Base-by-base conservation (phyloP, 2,329 filamentous ascomycete genomes). In the Sphaerulina populicola region DNA sequence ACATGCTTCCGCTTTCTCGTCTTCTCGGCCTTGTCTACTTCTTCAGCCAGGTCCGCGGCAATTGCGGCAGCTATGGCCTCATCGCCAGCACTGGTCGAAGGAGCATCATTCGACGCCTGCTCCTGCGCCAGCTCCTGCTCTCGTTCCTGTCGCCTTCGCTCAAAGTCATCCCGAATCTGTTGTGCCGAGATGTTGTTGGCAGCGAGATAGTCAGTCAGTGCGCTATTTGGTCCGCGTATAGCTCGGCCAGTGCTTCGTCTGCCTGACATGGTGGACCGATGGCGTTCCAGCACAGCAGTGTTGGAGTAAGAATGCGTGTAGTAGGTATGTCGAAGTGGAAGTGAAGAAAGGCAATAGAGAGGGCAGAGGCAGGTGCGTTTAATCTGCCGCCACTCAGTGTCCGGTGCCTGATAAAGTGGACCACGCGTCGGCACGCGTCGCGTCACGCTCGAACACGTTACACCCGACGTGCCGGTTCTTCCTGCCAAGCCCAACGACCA, bases 161-260 rank as follows among this genome's bases (percentile, higher is more conserved):
- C 73, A 62, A 80, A 79, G 46, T 81, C 79, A 58, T 78, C 71
- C 41, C 77, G 74, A 54, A 84, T 83, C 60, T 82, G 78, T 47
- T 73, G 72, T 2, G 81, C 81, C 18, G 80, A 86, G 58, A 88
- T 88, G 61, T 87, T 87, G 66, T 86, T 82, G 2, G 83, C 79
- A 44, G 81, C 81, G 48, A 85, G 70, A 60, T 84, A 85, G 62
- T 85, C 81, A 6, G 82, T 85, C 62, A 85, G 69, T 10, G 82
- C 82, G 52, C 81, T 84, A 58, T 81, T 81, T 29, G 80, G 80
- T 2, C 76, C 77, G 44, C 76, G 74, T 60, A 79, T 78, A 11
- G 46, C 39, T 54, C 72, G 69, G 59, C 77, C 75, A 43, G 63
- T 65, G 48, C 57, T 60, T 51, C 67, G 52, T 58, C 69, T 58